A percentile compares a stretch with the other conserved stretches of the same genome.
Conservation (phyloP, 257 asterid genomes). For the Parsonsia alboflavescens region DNA sequence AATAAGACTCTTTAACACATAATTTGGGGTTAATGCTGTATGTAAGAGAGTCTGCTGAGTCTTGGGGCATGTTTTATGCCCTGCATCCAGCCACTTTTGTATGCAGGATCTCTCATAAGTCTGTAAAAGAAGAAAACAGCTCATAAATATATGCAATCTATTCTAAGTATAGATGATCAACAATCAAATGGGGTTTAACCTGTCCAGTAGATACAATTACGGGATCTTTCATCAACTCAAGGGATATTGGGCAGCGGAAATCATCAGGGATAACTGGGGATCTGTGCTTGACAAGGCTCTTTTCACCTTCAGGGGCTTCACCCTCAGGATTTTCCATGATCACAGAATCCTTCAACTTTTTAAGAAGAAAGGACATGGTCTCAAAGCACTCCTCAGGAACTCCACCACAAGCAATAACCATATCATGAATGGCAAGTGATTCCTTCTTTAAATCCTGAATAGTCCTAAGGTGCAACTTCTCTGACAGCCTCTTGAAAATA, state of each 20-base stretch:
- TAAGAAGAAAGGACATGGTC: constrained; percentile 65
- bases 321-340: constrained; percentile 47
- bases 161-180: background rate
- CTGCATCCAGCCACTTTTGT: constrained; percentile 94
- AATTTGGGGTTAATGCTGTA: constrained; percentile 96
- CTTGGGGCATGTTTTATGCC: constrained; percentile 95
- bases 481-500: constrained; percentile 70
- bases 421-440: constrained; percentile 70
- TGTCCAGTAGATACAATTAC: constrained; percentile 98
- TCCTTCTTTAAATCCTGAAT: constrained; percentile 67
- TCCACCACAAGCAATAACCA: constrained; percentile 78
- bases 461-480: constrained; percentile 73
- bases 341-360: constrained; percentile 67
- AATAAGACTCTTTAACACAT: constrained; percentile 87
- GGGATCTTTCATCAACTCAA: constrained; percentile 98
- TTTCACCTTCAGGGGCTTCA: constrained; percentile 57
- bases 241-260: constrained; percentile 95
- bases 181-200: constrained; percentile 36
- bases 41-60: constrained; percentile 84
- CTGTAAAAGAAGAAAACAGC: constrained; percentile 38
- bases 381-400: constrained; percentile 72
- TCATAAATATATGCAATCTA: background rate
- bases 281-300: constrained; percentile 56
- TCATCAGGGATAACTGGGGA: constrained; percentile 94
- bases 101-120: constrained; percentile 91